A percentile compares a stretch with the other conserved stretches of the same genome.
phyloP scores from a whole-genome alignment of 768 basidiomycete species.

The Sporobolomyces pararoseus region DNA sequence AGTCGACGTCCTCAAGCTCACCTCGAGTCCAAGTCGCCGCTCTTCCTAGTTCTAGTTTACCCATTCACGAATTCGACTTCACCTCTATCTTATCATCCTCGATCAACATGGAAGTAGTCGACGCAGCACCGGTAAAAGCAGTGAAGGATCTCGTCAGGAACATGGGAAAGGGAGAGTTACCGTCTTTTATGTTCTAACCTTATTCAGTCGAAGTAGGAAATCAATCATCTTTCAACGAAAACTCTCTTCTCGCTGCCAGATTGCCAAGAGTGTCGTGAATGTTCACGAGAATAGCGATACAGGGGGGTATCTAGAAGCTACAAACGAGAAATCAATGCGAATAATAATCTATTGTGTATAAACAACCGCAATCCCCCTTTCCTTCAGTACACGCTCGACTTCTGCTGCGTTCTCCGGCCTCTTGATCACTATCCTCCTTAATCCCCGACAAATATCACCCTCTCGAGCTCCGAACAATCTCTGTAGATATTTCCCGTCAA shows the following conservation, averaged over 20 bases:
- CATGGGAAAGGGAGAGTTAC: constrained; percentile 22
- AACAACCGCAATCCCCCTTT: neutral
- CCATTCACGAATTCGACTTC: constrained; percentile 17
- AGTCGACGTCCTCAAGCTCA: no score
- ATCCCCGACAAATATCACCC: neutral
- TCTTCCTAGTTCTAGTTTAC: constrained; percentile 8
- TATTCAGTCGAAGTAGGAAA: neutral
- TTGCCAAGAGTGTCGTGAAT: no score
- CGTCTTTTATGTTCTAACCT: constrained; percentile 17
- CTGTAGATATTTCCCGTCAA: neutral
- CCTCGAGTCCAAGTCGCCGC: neutral
- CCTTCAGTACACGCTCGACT: neutral
- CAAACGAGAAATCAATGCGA: no score
- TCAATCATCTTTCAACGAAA: neutral
- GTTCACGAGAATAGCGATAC: no score
- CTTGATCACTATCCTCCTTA: neutral
- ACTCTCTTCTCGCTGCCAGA: no score
- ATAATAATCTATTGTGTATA: no score
- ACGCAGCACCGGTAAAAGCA: constrained; percentile 9
- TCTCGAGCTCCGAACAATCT: neutral
- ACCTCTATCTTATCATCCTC: neutral
- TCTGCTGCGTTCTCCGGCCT: neutral
- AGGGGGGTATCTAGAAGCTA: no score
- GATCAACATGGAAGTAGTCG: neutral
- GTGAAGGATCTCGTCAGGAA: constrained; percentile 14